Base-by-base conservation (phyloP, 2,329 filamentous ascomycete genomes). In the Ophiobolus disseminans region DNA sequence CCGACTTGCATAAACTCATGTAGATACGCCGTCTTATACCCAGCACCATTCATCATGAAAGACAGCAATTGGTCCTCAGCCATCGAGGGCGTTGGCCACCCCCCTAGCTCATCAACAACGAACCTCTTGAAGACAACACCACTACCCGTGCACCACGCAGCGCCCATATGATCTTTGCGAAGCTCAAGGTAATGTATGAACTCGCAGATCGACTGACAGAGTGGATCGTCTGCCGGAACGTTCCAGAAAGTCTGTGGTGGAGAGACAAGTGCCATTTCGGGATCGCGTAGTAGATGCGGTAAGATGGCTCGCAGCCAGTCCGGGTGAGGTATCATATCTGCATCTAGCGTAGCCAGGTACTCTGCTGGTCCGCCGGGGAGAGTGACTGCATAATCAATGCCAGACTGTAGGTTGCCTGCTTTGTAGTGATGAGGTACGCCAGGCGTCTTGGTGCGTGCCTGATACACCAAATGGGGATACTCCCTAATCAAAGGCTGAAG, bases 1-100 rank as follows among this genome's bases (percentile, higher is more conserved):
- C 42, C 42, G 7, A 45, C 42, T 14, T 45, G 42, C 42, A 45
- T 45, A 25, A 45, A 45, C 23, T 45, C 42, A 23, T 45, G 42
- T 1, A 45, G 34, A 11, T 45, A 45, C 2, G 42, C 42, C 25
- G 42, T 45, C 42, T 45, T 45, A n/a, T 45, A 45, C 5, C 42
- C 42, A 7, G 42, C 42, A 10, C 42, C 42, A 22, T 45, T 45
- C 42, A 45, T 45, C 42, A 38, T 38, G 25, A 45, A 45, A 13
- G 42, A 45, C 11, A 45, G 25, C 11, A 45, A 19, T 26, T 45
- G 42, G 14, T 45, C 42, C n/a, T 45, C 42, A 2, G 42, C 42
- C 42, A 45, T 45, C 8, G 42, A 45, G 3, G 42, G 42, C 25
- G 42, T 45, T 8, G 42, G 42, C 42, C 42, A 45, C 5, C 42